Conservation (phyloP, 441 rosid genomes). For the Breynia disticha region DNA sequence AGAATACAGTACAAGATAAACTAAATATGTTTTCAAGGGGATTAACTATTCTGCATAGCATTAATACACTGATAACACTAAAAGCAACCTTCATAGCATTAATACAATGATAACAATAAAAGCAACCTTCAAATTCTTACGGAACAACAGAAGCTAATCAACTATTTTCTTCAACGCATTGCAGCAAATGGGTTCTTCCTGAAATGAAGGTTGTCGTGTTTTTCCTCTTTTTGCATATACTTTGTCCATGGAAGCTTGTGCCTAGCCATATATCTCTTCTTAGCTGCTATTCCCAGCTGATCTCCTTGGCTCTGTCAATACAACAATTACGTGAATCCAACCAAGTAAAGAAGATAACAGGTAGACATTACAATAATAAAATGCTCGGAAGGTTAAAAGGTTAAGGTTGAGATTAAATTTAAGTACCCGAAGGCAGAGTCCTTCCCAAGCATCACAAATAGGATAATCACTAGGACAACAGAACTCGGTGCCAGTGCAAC, state of each 20-base stretch:
- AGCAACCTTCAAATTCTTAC: too few relatives aligned
- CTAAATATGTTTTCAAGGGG: too few relatives aligned
- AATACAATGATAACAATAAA: too few relatives aligned
- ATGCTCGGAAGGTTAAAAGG: too few relatives aligned
- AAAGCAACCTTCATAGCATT: too few relatives aligned
- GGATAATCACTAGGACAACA: slow-evolving; percentile 69
- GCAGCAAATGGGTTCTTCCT: slow-evolving; percentile 49
- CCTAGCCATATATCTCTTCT: slow-evolving; percentile 46
- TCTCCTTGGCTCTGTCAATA: slow-evolving; percentile 34
- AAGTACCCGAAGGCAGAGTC: slow-evolving; percentile 53
- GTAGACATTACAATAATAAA: too few relatives aligned
- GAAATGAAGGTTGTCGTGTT: slow-evolving; percentile 30
- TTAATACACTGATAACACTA: too few relatives aligned
- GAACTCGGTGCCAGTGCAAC: slow-evolving; percentile 38
- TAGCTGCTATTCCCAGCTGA: slow-evolving; percentile 42
- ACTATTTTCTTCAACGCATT: slow-evolving; percentile 16
- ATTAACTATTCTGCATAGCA: too few relatives aligned
- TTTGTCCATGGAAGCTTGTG: slow-evolving; percentile 52
- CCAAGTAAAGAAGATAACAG: too few relatives aligned
- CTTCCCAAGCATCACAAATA: slow-evolving; percentile 43
- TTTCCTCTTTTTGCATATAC: slow-evolving; percentile 20
- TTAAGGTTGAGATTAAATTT: neutral
- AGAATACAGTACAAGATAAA: too few relatives aligned
- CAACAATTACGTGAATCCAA: too few relatives aligned
- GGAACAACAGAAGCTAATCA: too few relatives aligned